These are phyloP conservation scores for Talaromyces albobiverticillius DNA, from an alignment of 2,329 filamentous ascomycete species.

Conservation along the genomic window DNA sequence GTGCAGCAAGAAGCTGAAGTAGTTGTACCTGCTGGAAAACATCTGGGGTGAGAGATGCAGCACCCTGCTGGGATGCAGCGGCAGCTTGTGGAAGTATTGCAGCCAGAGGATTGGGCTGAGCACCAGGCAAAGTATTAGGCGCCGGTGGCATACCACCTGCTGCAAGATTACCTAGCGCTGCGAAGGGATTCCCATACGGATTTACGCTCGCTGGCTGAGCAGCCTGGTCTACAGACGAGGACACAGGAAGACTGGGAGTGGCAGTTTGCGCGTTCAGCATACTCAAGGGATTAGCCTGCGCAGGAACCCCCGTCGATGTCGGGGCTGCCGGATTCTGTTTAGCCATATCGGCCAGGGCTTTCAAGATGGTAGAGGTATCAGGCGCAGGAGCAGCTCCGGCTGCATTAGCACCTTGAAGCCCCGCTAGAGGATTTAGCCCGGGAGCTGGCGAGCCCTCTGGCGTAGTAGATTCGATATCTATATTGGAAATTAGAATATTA, in stretches of 20 bases:
- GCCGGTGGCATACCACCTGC: slow-evolving; percentile 35
- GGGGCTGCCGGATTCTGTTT: slow-evolving; percentile 64
- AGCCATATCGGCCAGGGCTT: slow-evolving; percentile 76
- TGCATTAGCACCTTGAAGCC: slow-evolving; percentile 24
- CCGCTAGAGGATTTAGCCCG: slow-evolving; percentile 39
- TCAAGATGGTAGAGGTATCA: slow-evolving; percentile 67
- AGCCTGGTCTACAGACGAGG: slow-evolving; percentile 46
- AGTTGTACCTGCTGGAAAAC: slow-evolving; percentile 69
- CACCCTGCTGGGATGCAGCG: slow-evolving; percentile 26
- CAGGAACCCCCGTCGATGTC: slow-evolving; percentile 32
- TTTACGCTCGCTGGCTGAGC: slow-evolving; percentile 53
- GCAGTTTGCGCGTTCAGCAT: slow-evolving; percentile 49
- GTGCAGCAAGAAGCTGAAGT: slow-evolving; percentile 70
- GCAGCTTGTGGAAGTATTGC: slow-evolving; percentile 41
- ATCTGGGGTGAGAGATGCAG: slow-evolving; percentile 35
- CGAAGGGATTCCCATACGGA: slow-evolving; percentile 48
- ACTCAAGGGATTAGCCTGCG: slow-evolving; percentile 45
- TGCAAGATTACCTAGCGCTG: slow-evolving; percentile 42
- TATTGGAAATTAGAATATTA: slow-evolving; percentile 19
- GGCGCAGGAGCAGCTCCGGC: slow-evolving; percentile 39
- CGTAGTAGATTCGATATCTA: slow-evolving; percentile 67
- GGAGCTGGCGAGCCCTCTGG: slow-evolving; percentile 56
- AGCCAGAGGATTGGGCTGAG: slow-evolving; percentile 37
- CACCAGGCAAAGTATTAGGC: slow-evolving; percentile 42
- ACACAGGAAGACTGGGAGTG: slow-evolving; percentile 31